Evolutionary conservation across 2,329 filamentous ascomycete species (phyloP), one percentile per base, ranked within the genome.

Genomic region (Talaromyces verruculosus): DNA sequence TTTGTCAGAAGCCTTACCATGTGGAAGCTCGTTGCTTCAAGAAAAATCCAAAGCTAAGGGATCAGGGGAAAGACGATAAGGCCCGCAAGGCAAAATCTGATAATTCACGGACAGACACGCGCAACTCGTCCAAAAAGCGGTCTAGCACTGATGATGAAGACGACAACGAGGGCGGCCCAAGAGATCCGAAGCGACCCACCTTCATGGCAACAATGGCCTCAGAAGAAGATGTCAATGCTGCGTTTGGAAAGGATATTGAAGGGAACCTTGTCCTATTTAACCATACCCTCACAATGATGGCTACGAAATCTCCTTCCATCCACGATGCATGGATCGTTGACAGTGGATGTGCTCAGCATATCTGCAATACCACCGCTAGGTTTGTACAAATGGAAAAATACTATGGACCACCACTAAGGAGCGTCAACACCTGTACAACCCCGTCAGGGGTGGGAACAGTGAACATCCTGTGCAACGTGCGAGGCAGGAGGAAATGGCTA

Each of bases 381-480:
- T 59, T 59, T 59, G 13, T 59, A 0, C 28, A 39, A 0, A 41
- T 59, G 8, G 37, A 59, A 19, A 41, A 59, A 22, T 59, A 59
- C 55, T 19, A 59, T 22, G 5, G 35, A n/a, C 55, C 17, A 22
- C 33, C 17, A 41, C 35, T 59, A 17, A 41, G 15, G 15, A 59
- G 35, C 5, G 30, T 59, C 22, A 28, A 59, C 17, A 59, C 28
- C 30, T 39, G 1, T 39, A 39, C 33, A 22, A 59, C 35, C 19
- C 55, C 30, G 1, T 59, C 17, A 39, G 55, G 30, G n/a, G 19
- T 59, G 2, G 37, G 35, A 59, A 59, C 37, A 13, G 55, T 59
- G 11, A 59, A 59, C n/a, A 41, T 59, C n/a, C 55, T 59, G 5
- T 59, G 35, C 33, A 59, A 28, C n/a, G 13, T 59, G 33, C 17